Conservation (phyloP, 495 filamentous ascomycete genomes). For the Sordaria brevicollis region DNA sequence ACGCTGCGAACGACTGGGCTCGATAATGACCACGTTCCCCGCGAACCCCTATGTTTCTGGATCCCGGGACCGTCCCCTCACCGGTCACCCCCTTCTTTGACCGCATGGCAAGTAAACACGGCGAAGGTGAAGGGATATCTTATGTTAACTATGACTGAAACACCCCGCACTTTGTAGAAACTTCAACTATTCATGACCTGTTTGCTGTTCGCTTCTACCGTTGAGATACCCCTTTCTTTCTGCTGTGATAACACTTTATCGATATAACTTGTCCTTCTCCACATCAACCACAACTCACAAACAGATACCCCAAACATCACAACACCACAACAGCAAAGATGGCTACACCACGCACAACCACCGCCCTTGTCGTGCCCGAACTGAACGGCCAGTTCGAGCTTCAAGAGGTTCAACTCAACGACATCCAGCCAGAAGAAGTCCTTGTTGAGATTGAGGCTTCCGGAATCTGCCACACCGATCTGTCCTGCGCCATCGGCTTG, state of each 20-base stretch:
- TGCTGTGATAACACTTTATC: not conserved
- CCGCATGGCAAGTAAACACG: not conserved
- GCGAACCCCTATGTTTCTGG: not conserved
- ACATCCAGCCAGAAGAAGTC: slow-evolving; percentile 51
- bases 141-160: not conserved
- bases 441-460: slow-evolving; percentile 62
- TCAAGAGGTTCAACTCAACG: slow-evolving; percentile 9
- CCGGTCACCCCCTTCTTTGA: not conserved
- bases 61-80: not conserved
- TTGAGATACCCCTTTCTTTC: not conserved
- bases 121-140: not conserved
- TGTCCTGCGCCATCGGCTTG: slow-evolving; percentile 30
- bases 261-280: not conserved
- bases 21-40: not conserved
- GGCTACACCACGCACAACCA: slow-evolving; percentile 13
- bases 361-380: slow-evolving; percentile 19
- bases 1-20: not conserved
- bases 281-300: not conserved
- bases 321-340: not conserved
- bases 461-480: slow-evolving; percentile 70
- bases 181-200: not conserved
- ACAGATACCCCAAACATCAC: not conserved
- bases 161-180: not conserved
- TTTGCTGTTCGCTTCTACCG: not conserved
- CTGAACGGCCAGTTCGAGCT: slow-evolving; percentile 18